Evolutionary conservation across 192 early-diverging fungal genomes (phyloP).

Genomic region (Coemansia sp.): DNA sequence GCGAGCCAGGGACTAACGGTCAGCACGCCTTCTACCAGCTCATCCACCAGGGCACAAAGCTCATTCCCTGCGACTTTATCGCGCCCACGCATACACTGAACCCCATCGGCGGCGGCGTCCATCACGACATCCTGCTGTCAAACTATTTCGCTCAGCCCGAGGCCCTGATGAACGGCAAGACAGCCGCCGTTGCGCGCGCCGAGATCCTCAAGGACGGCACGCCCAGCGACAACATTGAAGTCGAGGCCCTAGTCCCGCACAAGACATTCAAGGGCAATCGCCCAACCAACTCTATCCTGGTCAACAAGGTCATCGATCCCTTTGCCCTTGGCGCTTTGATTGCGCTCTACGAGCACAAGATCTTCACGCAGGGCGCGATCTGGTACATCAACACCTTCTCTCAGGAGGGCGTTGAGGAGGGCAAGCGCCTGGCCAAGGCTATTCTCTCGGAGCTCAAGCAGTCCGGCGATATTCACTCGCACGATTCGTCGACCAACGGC

Average conservation of each 20-base stretch:
- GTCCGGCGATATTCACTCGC: slow-evolving; percentile 60
- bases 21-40: slow-evolving; percentile 99
- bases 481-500: slow-evolving; percentile 95
- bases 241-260: slow-evolving; percentile 79
- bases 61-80: slow-evolving; percentile 95
- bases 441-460: slow-evolving; percentile 87
- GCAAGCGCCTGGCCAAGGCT: slow-evolving; percentile 97
- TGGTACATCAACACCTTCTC: slow-evolving; percentile 99
- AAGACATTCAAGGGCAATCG: slow-evolving; percentile 98
- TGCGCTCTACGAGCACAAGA: slow-evolving; percentile 99
- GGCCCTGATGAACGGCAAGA: slow-evolving; percentile 94
- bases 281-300: slow-evolving; percentile 95
- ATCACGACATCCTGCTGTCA: slow-evolving; percentile 96
- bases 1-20: slow-evolving; percentile 98
- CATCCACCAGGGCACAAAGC: slow-evolving; percentile 98
- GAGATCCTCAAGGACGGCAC: slow-evolving; percentile 73
- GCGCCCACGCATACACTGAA: slow-evolving; percentile 93
- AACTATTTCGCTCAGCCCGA: slow-evolving; percentile 99
- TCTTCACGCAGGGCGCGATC: slow-evolving; percentile 96
- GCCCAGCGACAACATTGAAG: slow-evolving; percentile 47
- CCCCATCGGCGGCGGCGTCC: slow-evolving; percentile 78
- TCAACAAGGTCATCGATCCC: slow-evolving; percentile 86
- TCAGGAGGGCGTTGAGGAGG: slow-evolving; percentile 95
- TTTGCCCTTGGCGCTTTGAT: slow-evolving; percentile 88
- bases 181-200: slow-evolving; percentile 70